A percentile compares a stretch with the other conserved stretches of the same genome.
These are phyloP conservation scores for Brassica hybrid DNA, from an alignment of 441 rosid species.

Conservation along the genomic window DNA sequence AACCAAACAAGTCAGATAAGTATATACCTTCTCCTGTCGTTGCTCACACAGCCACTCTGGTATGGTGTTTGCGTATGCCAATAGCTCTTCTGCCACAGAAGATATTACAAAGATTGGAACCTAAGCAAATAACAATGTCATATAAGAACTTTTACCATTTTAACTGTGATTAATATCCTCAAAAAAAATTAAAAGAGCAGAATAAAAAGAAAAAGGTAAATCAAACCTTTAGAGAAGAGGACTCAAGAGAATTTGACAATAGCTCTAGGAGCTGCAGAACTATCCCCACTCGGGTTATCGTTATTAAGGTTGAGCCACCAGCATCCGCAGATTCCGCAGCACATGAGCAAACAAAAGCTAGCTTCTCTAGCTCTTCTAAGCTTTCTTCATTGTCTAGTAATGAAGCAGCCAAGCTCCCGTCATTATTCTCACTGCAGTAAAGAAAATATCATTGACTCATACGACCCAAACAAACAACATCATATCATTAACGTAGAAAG, in stretches of 20 bases:
- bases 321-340: slow-evolving; percentile 63
- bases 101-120: slow-evolving; percentile 82
- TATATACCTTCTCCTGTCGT: slow-evolving; percentile 73
- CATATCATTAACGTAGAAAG: neutral
- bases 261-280: slow-evolving; percentile 72
- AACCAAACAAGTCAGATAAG: slow-evolving; percentile 8
- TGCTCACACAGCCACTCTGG: slow-evolving; percentile 92
- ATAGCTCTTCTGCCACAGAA: slow-evolving; percentile 74
- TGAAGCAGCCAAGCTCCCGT: slow-evolving; percentile 48
- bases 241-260: slow-evolving; percentile 57
- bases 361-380: slow-evolving; percentile 68
- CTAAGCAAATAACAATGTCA: slow-evolving; percentile 40
- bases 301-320: slow-evolving; percentile 82
- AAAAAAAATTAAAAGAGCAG: neutral
- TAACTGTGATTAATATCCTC: slow-evolving; percentile 9
- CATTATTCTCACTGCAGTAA: slow-evolving; percentile 41
- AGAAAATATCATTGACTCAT: neutral
- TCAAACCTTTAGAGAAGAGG: slow-evolving; percentile 52
- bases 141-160: too few relatives aligned
- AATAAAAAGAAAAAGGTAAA: neutral
- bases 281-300: slow-evolving; percentile 58
- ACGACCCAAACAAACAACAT: slow-evolving; percentile 5
- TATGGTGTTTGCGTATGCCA: slow-evolving; percentile 69
- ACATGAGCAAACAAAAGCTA: slow-evolving; percentile 74
- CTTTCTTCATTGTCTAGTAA: slow-evolving; percentile 52